phyloP scores from a whole-genome alignment of 257 asterid genomes.

The Plantago major region DNA sequence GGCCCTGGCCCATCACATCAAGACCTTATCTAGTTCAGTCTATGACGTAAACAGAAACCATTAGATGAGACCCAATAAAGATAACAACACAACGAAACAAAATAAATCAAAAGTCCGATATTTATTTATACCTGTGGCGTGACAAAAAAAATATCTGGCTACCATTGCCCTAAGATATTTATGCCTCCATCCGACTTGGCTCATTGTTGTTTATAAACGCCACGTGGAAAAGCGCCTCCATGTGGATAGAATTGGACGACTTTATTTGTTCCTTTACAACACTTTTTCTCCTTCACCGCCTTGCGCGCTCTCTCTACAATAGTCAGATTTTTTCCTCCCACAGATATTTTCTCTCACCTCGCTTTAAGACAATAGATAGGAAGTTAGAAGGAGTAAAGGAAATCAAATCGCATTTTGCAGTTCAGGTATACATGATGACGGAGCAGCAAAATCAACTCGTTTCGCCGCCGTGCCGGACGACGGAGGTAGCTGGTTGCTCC shows the following conservation, averaged over 20 bases:
- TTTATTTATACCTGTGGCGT: no score
- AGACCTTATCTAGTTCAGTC: no score
- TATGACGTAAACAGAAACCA: no score
- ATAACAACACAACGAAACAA: no score
- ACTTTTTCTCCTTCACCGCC: slow-evolving; percentile 22
- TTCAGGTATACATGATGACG: no score
- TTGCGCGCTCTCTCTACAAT: slow-evolving; percentile 12
- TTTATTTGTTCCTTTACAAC: slow-evolving; percentile 12
- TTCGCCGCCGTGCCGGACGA: no score
- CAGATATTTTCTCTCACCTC: slow-evolving; percentile 14
- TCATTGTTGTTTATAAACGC: slow-evolving; percentile 10
- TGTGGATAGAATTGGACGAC: slow-evolving; percentile 29
- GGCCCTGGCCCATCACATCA: no score
- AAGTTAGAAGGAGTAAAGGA: slow-evolving; percentile 18
- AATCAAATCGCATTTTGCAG: neutral
- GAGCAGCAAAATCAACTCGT: no score
- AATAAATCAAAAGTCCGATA: no score
- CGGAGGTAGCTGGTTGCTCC: no score
- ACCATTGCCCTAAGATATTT: slow-evolving; percentile 31
- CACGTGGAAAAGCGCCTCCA: slow-evolving; percentile 77
- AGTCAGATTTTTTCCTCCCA: neutral
- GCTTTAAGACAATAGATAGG: slow-evolving; percentile 1
- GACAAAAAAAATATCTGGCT: slow-evolving; percentile 38
- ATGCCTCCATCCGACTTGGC: slow-evolving; percentile 39
- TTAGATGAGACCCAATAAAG: no score